These are phyloP conservation scores for Coemansia biformis DNA, from an alignment of 192 early-diverging fungal genomes.

Conservation along the genomic window DNA sequence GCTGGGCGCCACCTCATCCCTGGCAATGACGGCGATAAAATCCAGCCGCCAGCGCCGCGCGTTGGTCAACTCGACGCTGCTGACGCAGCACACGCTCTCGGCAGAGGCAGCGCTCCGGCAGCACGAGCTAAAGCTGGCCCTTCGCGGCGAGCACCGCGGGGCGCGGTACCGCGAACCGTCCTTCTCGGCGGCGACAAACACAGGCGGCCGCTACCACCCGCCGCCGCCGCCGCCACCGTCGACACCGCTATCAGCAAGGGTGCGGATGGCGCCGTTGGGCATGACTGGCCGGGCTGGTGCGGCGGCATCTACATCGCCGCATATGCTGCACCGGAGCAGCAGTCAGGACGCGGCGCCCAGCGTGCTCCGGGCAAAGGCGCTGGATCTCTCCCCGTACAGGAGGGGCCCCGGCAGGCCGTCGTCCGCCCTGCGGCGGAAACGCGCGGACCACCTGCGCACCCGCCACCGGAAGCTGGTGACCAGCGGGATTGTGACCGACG, in stretches of 20 bases:
- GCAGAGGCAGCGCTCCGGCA: slow-evolving; percentile 19
- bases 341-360: neutral
- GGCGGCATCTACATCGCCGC: neutral
- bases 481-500: slow-evolving; percentile 6
- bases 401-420: no score
- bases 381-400: slow-evolving; percentile 3
- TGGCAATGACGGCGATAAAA: slow-evolving; percentile 46
- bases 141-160: slow-evolving; percentile 8
- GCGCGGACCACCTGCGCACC: neutral
- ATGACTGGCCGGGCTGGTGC: neutral
- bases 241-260: slow-evolving; percentile 13
- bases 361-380: neutral
- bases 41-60: slow-evolving; percentile 43
- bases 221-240: slow-evolving; percentile 26
- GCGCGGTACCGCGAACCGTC: slow-evolving; percentile 1
- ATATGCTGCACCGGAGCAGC: neutral
- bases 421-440: no score
- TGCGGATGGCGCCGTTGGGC: no score
- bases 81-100: slow-evolving; percentile 44
- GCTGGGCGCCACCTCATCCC: slow-evolving; percentile 27
- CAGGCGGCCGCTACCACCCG: neutral
- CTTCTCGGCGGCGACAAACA: neutral
- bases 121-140: slow-evolving; percentile 13
- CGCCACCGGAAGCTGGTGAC: slow-evolving; percentile 3
- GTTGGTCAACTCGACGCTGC: slow-evolving; percentile 38